Base-by-base conservation (phyloP, 768 basidiomycete genomes). In the Nevesoporus exiguus region DNA sequence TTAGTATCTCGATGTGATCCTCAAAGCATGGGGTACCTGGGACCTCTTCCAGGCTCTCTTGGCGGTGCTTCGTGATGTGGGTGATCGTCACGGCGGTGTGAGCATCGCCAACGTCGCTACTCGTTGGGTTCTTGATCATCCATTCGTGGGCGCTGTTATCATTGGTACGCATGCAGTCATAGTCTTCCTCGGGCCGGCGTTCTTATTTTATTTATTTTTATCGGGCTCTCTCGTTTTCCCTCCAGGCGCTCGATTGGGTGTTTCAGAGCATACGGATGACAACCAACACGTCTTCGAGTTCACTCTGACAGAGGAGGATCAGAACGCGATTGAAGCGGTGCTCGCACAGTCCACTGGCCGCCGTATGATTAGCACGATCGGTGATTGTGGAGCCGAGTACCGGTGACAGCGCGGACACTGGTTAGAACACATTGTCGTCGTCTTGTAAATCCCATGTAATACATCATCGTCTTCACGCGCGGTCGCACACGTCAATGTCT, bases 321-420 rank as follows among this genome's bases (percentile, higher is more conserved):
- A 79, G 40, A 65, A 69, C 9, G 77, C 70, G n/a, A 88, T 93
- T 57, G 84, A 88, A 53, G 71, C 67, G 2, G 81, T 92, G 24
- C 70, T 91, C 13, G 73, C 67, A 3, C 77, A 73, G 40, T 89
- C 86, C n/a, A 80, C 82, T 34, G 81, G 85, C 4, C 71, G 80
- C 40, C 76, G 66, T 22, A 76, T 91, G 66, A 86, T 89, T 51
- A 79, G 75, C 6, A 76, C 76, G 25, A 84, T 93, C 55, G 90
- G 90, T 10, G 90, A 93, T 68, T 93, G 90, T 66, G 90, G 90
- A 36, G 83, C 85, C 6, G 90, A 93, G 73, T 93, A 93, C 71
- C 85, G 90, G 29, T 62, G 45, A 62, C 14, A 8, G 3, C 10
- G 19, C 17, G 29, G 15, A 17, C 15, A 43, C 24, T 9, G 17